phyloP scores from a whole-genome alignment of 2,329 filamentous ascomycete species.

The Fusarium tupiense region DNA sequence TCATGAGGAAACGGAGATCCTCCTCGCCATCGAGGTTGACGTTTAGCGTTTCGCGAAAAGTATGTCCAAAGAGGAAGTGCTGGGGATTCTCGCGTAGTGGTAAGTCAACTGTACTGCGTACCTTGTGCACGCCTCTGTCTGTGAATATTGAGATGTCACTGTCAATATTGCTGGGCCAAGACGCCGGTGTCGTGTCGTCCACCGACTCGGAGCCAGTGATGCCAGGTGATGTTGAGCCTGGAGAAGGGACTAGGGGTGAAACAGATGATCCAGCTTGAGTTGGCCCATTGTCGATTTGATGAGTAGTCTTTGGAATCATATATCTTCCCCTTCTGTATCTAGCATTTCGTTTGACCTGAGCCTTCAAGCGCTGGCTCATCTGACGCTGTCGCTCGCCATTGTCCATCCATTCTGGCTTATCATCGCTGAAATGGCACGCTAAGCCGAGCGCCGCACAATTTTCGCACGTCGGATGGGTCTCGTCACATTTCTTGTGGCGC shows the following conservation, averaged over 20 bases:
- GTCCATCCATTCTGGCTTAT: conserved; percentile 61
- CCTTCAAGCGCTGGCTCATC: conserved; percentile 38
- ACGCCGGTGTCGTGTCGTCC: background rate
- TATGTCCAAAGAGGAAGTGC: background rate
- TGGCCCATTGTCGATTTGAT: background rate
- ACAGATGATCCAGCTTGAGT: background rate
- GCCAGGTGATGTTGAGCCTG: background rate
- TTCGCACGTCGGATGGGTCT: background rate
- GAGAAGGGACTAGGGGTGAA: background rate
- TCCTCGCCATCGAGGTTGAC: background rate
- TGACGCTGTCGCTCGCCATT: conserved; percentile 38
- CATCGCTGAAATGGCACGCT: conserved; percentile 56
- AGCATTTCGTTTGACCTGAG: conserved; percentile 38
- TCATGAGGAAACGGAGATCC: conserved; percentile 5
- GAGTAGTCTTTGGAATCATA: background rate
- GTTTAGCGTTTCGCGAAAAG: background rate
- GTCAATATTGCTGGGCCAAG: background rate
- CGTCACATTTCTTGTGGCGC: conserved; percentile 26
- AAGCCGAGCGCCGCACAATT: conserved; percentile 58
- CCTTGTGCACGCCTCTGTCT: background rate
- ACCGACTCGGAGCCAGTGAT: background rate
- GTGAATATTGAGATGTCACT: background rate
- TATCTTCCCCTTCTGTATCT: conserved; percentile 47
- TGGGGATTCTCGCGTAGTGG: background rate
- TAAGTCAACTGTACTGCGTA: background rate